Base-by-base conservation (phyloP, 768 basidiomycete species). In the Candolleomyces aberdarensis region DNA sequence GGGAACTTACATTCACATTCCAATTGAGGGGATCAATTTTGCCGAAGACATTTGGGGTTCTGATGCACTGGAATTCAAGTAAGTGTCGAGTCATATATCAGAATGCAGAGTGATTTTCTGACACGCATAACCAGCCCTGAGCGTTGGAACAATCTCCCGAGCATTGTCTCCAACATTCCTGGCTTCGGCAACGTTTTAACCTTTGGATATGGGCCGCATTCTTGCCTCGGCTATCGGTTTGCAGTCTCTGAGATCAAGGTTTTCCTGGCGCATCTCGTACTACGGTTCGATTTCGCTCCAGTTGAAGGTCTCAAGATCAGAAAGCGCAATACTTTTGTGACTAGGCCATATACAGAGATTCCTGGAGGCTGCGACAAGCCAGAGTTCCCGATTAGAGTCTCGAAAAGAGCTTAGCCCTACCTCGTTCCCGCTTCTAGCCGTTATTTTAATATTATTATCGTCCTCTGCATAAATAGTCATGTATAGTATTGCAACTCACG, bases 21-120 rank as follows among this genome's bases (percentile, higher is more conserved):
- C 85, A 2, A 77, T 85, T 44, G 85, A 86, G 66, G 85, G 82
- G 2, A 67, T 84, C 36, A 86, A 83, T 64, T 68, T 79, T 54
- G 72, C 75, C 47, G 76, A 80, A 62, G 80, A 81, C 31, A 74
- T 85, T 20, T 87, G 84, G 83, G 85, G 85, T 0, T 62, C 70
- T 46, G 83, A 86, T 67, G 82, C 83, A 1, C 66, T 66, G 53
- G 68, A 74, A 61, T 87, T 86, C 75, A 83, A 81, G 85, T 85
- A 65, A 60, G 82, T 72, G 26, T 14, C 47, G 22, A 8, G 3
- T 52, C 54, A 15, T 20, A 9, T 15, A 9, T 19, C 7, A 32
- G 36, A 26, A 36, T 59, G 36, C 22, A 47, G 46, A 19, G 59
- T 65, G 52, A 46, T 50, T 20, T 56, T 47, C 10, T 47, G 31